Evolutionary conservation across 192 early-diverging fungal species (phyloP), one percentile per base, ranked within the genome.

Genomic region (Coemansia pectinata): DNA sequence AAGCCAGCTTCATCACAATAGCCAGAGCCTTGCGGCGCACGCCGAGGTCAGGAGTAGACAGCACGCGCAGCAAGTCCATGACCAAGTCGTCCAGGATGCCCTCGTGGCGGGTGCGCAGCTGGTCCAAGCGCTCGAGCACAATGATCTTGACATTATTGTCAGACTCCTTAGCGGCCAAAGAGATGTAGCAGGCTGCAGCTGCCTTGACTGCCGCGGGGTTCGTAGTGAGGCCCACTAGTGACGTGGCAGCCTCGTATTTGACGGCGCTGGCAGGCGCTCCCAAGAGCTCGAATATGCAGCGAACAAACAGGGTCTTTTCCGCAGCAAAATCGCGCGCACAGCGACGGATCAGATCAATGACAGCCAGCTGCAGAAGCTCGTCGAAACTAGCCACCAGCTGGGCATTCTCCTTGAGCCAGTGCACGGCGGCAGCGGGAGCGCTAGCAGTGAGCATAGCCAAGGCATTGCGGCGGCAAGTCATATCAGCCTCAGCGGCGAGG

Each of bases 101-200:
- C 45, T 93, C 93, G 74, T 98, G 92, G 74, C 95, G 94, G 19
- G 67, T 39, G 57, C 93, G 91, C 71, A 99, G 78, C 67, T 97
- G 96, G 55, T 91, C 88, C 33, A 99, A 79, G 29, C 93, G 88
- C 73, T 96, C 93, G 47, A 99, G 85, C 9, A 98, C 96, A 81
- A 96, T 98, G 63, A 99, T 79, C 79, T 98, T 98, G 52, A 99
- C 90, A 76, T 99, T 99, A 85, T 98, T 99, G 74, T 99, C 98
- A 9, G 96, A 89, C 71, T 94, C 98, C 77, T 95, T 94, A 19
- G 92, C 82, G 62, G 92, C 91, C 41, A 99, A 87, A 58, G 95
- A 88, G 61, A 98, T 96, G 69, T 96, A 98, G 76, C 91, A 93
- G 19, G 88, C 76, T 0, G 95, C 96, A 9, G 94, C 96, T 45